A percentile compares a stretch with the other conserved stretches of the same genome.
Evolutionary conservation across 352 stramenopile species (phyloP).

Genomic region (Saprolegnia diclina): DNA sequence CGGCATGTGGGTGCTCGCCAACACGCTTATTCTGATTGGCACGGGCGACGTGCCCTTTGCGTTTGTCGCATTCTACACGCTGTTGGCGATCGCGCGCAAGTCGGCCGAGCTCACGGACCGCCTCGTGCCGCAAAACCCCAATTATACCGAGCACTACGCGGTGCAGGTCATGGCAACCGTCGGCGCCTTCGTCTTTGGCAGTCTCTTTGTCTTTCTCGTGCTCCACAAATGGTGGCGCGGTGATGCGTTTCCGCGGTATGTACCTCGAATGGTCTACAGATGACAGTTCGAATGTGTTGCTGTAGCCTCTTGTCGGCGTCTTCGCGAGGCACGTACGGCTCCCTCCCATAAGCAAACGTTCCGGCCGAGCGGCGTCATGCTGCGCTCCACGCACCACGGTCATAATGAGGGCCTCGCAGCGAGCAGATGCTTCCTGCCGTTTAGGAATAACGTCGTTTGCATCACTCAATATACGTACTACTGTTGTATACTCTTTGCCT

Average conservation of each 20-base stretch:
- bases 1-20: constrained; percentile 20
- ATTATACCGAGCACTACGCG: constrained; percentile 10
- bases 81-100: constrained; percentile 10
- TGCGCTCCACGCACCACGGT: no score
- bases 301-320: no score
- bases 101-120: not conserved
- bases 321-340: no score
- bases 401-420: no score
- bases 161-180: constrained; percentile 16
- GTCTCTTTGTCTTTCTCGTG: constrained; percentile 17
- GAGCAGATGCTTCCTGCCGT: no score
- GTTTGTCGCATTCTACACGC: constrained; percentile 4
- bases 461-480: no score
- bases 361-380: no score
- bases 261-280: no score
- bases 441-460: no score
- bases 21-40: constrained; percentile 18
- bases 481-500: no score
- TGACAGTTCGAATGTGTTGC: no score
- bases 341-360: no score
- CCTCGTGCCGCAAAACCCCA: not conserved
- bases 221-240: constrained; percentile 20
- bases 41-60: constrained; percentile 23
- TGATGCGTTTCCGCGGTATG: not conserved
- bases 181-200: constrained; percentile 15